Evolutionary conservation across 192 early-diverging fungal genomes (phyloP), one percentile per base, ranked within the genome.

Genomic region (Dissophora ornata): DNA sequence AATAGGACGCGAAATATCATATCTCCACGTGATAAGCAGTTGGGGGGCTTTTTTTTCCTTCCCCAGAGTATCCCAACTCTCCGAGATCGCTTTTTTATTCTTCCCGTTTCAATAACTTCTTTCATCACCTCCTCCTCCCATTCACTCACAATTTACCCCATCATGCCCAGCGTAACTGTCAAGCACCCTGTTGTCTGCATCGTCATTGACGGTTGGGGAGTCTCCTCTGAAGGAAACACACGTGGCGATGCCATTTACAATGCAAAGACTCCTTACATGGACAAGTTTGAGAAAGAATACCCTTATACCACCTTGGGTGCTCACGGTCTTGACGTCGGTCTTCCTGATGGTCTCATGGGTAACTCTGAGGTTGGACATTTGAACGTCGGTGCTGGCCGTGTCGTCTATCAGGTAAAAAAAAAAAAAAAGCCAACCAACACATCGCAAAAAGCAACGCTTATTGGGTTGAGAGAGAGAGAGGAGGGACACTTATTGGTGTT

Each of bases 291-390:
- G 62, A 84, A 88, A 71, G 80, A 86, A 30, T 89, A 94, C 70
- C 90, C 90, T 33, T 94, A 82, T 73, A 90, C 91, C 18, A 84
- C 86, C 42, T 84, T 99, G 38, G 89, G 82, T 52, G 98, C 98
- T n/a, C 96, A 98, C 71, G 98, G 98, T 26, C 87, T 92, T 32
- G 87, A 90, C 29, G 98, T 99, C 47, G 98, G 98, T 53, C 87
- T 99, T 32, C 97, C 97, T 13, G 96, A 96, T n/a, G 98, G 96
- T 10, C 87, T 98, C 55, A 99, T 99, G 98, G 98, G 97, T 59
- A 99, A 99, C 90, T 96, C 94, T 44, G 98, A 99, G 83, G 98
- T 99, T 44, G 98, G 98, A 12, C 98, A 99, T 71, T 82, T 98
- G 77, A 99, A 99, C 88, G 96, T 99, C 89, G 98, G 98, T 54